phyloP scores from a whole-genome alignment of 2,329 filamentous ascomycete species.

The Colletotrichum tropicale region DNA sequence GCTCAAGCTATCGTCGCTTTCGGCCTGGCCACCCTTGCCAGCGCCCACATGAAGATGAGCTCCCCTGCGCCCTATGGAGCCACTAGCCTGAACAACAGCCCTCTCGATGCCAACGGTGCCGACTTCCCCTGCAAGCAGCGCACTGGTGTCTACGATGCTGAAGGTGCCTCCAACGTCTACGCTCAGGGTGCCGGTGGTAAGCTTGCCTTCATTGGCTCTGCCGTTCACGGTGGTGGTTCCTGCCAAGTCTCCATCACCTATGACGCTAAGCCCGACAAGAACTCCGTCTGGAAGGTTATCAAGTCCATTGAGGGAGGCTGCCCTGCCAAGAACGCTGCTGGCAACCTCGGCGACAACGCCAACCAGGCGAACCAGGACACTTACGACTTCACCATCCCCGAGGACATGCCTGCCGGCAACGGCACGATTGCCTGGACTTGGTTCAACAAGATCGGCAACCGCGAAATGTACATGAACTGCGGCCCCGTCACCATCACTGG shows the following conservation, averaged over 20 bases:
- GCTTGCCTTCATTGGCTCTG: conserved; percentile 72
- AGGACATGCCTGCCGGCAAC: conserved; percentile 73
- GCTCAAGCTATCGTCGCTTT: conserved; percentile 52
- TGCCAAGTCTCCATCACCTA: conserved; percentile 90
- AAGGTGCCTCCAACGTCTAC: conserved; percentile 61
- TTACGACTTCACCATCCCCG: conserved; percentile 76
- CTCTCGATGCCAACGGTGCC: conserved; percentile 62
- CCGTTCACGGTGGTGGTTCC: conserved; percentile 88
- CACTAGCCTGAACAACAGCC: conserved; percentile 58
- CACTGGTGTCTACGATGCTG: conserved; percentile 47
- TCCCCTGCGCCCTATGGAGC: conserved; percentile 67
- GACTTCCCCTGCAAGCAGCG: conserved; percentile 86
- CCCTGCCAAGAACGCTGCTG: conserved; percentile 61
- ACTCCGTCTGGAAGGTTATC: conserved; percentile 85
- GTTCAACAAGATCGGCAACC: conserved; percentile 92
- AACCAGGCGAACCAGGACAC: conserved; percentile 50
- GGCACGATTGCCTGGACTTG: conserved; percentile 91
- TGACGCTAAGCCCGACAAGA: conserved; percentile 69
- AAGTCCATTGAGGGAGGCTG: conserved; percentile 88
- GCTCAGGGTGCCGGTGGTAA: conserved; percentile 63
- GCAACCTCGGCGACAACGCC: conserved; percentile 61
- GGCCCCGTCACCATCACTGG: conserved; percentile 73
- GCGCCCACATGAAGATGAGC: conserved; percentile 79
- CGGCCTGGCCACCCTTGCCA: conserved; percentile 64
- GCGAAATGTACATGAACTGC: conserved; percentile 99